Percentiles rank a stretch among this genome's conserved stretches.
Conservation (phyloP, 1,139 yeast genomes). For the Candida albicans region DNA sequence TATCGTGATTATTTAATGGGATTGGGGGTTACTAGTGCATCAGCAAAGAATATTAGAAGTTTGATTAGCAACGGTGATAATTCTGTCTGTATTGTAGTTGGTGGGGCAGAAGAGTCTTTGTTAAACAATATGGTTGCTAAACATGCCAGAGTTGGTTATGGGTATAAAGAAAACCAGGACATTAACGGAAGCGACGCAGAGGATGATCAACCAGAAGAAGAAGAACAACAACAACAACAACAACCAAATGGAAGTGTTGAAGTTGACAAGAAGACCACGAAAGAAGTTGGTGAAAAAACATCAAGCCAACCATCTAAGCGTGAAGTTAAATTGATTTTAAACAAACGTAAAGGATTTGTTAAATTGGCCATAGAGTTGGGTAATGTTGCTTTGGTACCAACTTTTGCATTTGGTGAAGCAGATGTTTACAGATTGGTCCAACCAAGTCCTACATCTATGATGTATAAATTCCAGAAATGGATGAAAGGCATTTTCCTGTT, state of each 20-base stretch:
- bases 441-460: conserved; percentile 54
- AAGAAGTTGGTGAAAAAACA: no score
- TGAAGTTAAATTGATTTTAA: conserved; percentile 56
- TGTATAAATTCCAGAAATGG: conserved; percentile 63
- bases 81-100: conserved; percentile 86
- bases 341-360: conserved; percentile 84
- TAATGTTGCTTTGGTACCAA: conserved; percentile 78
- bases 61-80: conserved; percentile 63
- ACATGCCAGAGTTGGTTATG: conserved; percentile 37
- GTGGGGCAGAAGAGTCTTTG: conserved; percentile 92
- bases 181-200: conserved; percentile 9
- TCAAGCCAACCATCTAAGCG: conserved; percentile 10
- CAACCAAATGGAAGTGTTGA: conserved; percentile 2
- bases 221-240: conserved; percentile 5
- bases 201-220: conserved; percentile 12
- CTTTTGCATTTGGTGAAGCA: conserved; percentile 91
- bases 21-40: conserved; percentile 84
- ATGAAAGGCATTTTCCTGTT: conserved; percentile 72
- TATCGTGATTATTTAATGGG: conserved; percentile 83
- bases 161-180: conserved; percentile 44
- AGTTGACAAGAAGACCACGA: no score
- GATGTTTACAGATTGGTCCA: conserved; percentile 66
- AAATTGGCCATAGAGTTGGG: conserved; percentile 82
- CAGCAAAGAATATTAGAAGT: conserved; percentile 67
- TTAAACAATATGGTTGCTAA: conserved; percentile 45